Base-by-base conservation (phyloP, 805 yeast genomes). In the Babjeviella inositovora region DNA sequence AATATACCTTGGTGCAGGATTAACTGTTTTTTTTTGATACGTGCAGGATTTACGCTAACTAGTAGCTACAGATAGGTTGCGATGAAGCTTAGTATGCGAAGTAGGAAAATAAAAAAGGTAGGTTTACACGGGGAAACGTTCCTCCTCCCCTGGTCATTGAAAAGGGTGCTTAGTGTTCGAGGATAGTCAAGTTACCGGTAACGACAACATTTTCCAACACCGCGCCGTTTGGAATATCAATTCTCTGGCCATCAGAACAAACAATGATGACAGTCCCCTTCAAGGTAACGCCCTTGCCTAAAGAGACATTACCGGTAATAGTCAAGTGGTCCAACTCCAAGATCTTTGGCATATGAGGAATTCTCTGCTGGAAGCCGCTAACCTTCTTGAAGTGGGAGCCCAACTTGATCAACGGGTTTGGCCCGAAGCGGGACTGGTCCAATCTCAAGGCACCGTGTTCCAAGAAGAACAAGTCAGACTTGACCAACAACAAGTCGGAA, bases 221-320 rank as follows among this genome's bases (percentile, higher is more conserved):
- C 8, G 93, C 70, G 19, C 98, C 98, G 44, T 90, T 85, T 38
- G 98, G 98, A 61, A 90, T 82, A 46, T 90, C 96, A 41, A 90
- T 90, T 57, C 70, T 80, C 47, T 84, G 90, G 31, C 96, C 96
- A 43, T 90, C 97, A 29, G 85, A 84, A 53, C 96, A 87, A 25
- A 90, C 97, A 37, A 90, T 81, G 43, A 90, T 90, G 31, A 90
- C 98, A 7, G 97, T 90, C 34, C 98, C 98, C 62, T 80, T 90
- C 45, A 90, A 68, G 23, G 80, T 74, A 33, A 90, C 93, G 39
- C 70, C 71, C 49, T 77, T 79, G 43, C 98, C 98, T 36, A 90
- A 62, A 40, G 54, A 68, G 21, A 90, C 98, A 45, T 90, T 87
- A 53, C 98, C 98, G 25, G 97, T 90, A 34, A 90, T 85, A 23